phyloP scores from a whole-genome alignment of 805 yeast genomes.

The Myxozyma udenii region DNA sequence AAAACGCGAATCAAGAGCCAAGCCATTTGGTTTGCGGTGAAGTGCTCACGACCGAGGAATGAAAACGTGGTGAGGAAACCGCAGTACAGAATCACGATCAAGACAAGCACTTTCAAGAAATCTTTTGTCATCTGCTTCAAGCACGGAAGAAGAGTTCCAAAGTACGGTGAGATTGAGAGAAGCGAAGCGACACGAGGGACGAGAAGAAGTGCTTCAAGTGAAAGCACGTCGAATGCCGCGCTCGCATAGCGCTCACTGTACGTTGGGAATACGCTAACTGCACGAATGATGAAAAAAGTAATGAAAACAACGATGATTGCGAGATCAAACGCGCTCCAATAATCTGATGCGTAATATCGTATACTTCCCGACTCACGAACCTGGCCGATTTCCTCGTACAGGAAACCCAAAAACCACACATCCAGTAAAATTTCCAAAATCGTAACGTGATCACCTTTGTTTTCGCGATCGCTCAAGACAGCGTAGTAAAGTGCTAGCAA shows the following conservation, averaged over 20 bases:
- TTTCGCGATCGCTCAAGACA: conserved; percentile 30
- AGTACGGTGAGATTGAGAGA: conserved; percentile 37
- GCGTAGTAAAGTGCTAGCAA: conserved; percentile 34
- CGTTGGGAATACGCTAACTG: conserved; percentile 15
- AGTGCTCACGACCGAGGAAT: conserved; percentile 35
- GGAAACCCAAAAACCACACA: conserved; percentile 86
- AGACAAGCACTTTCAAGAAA: conserved; percentile 35
- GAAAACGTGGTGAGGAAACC: conserved; percentile 39
- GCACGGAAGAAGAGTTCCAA: conserved; percentile 39
- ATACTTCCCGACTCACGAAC: conserved; percentile 35
- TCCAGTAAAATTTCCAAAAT: conserved; percentile 49
- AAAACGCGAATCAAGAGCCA: conserved; percentile 38
- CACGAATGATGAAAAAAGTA: conserved; percentile 28
- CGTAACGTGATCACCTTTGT: conserved; percentile 14
- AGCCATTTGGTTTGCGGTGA: conserved; percentile 35
- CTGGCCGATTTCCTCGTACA: conserved; percentile 80
- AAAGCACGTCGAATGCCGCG: conserved; percentile 36
- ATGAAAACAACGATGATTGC: conserved; percentile 32
- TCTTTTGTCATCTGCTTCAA: conserved; percentile 36
- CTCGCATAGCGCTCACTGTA: conserved; percentile 17
- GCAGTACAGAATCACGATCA: conserved; percentile 34
- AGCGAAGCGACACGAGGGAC: conserved; percentile 38
- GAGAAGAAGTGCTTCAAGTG: conserved; percentile 36
- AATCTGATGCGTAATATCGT: conserved; percentile 34
- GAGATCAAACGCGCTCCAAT: conserved; percentile 36